Evolutionary conservation across 495 filamentous ascomycete species (phyloP).

Genomic region (Podospora didyma): DNA sequence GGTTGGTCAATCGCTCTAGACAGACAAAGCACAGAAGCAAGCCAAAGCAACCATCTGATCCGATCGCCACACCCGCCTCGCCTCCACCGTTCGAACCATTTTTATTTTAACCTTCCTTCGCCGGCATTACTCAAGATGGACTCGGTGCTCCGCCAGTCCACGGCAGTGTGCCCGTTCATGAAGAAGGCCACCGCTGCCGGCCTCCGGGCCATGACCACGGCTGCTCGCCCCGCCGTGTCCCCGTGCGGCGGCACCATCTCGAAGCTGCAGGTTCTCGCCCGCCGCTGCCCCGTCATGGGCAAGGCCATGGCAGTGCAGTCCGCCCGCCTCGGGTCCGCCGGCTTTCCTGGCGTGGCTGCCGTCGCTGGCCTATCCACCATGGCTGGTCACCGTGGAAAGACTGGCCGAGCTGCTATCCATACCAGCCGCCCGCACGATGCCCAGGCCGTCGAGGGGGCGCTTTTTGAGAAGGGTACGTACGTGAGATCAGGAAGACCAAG

Average conservation of each 20-base stretch:
- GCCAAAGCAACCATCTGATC: too few species aligned
- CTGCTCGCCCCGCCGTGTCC: slow-evolving; percentile 62
- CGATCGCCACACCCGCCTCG: too few species aligned
- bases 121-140: too few species aligned
- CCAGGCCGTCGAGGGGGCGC: slow-evolving; percentile 58
- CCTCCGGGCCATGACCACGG: slow-evolving; percentile 83
- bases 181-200: slow-evolving; percentile 87
- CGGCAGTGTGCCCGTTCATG: slow-evolving; percentile 93
- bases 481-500: too few species aligned
- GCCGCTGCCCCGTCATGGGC: slow-evolving; percentile 97
- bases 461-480: slow-evolving; percentile 60
- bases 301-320: slow-evolving; percentile 92
- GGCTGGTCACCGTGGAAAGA: slow-evolving; percentile 38
- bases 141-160: slow-evolving; percentile 86
- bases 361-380: slow-evolving; percentile 41
- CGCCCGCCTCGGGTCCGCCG: slow-evolving; percentile 39
- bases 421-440: slow-evolving; percentile 72
- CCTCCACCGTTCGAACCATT: too few species aligned
- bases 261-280: slow-evolving; percentile 90
- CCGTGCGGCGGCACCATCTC: slow-evolving; percentile 90
- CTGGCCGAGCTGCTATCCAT: slow-evolving; percentile 70
- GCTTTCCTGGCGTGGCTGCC: slow-evolving; percentile 24
- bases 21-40: too few species aligned
- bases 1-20: too few species aligned
- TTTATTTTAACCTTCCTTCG: too few species aligned